Evolutionary conservation across 1,139 yeast genomes (phyloP), one percentile per base, ranked within the genome.

Genomic region (Sugiyamaella grinbergsii): DNA sequence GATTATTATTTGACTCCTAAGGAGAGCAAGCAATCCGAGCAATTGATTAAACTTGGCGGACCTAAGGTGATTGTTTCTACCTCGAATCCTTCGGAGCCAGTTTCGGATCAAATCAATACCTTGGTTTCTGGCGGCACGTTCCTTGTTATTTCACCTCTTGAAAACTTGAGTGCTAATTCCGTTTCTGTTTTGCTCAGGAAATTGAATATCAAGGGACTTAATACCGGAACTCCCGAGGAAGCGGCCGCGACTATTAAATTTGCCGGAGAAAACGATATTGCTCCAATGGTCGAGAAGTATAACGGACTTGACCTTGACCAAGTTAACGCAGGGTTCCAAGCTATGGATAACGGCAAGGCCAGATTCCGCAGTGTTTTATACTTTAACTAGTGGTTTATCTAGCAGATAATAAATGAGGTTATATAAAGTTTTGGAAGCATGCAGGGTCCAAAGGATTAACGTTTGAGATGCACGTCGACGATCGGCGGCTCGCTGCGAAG

Each of bases 61-160:
- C 32, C 46, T 11, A 42, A 34, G 32, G 32, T 42, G 6, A 22
- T 42, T 42, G 42, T 43, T 11, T 34, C 41, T 4, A 43, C 47
- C 4, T 24, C 47, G 2, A 10, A 20, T 11, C 15, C 36, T 5
- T 47, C 55, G 38, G 60, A 63, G 41, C 58, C 61, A 29, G 48
- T 40, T 24, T 46, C 55, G 47, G 62, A 61, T 58, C 61, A 64
- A 40, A 42, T 65, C 28, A 57, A 56, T 28, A 47, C 54, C 4
- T 62, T 58, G 54, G 42, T 61, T 29, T 44, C 55, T 11, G 61
- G 54, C 19, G 70, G 70, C 24, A 56, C 58, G 23, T 54, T 61
- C 36, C 61, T 60, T 48, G 49, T 62, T 26, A 62, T 66, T 29
- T 44, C 47, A 10, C 44, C 54, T 15, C 45, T 54, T 15, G 33